Evolutionary conservation across 768 basidiomycete genomes (phyloP), one percentile per base, ranked within the genome.

Genomic region (Daedalea quercina): DNA sequence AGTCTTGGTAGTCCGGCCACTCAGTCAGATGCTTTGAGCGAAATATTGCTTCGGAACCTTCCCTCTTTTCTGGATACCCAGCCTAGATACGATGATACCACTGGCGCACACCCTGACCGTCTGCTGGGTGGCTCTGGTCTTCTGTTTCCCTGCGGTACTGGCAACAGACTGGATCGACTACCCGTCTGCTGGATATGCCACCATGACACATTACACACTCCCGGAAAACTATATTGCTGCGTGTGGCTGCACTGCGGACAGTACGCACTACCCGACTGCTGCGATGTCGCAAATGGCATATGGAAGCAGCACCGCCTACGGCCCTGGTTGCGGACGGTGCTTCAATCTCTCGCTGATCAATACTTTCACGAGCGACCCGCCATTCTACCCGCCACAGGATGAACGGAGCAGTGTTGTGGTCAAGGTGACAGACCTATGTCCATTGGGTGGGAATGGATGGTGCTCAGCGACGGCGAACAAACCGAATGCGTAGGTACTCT

Each of bases 341-440:
- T 91, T 92, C 68, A 82, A 84, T 47, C 68, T 92, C 53, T 86
- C 87, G 0, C 73, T 92, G 23, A 59, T 88, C 42, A 81, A 88
- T 59, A 81, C 87, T 3, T 82, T 84, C 60, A 71, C 75, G 19
- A 73, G 82, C 0, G 70, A 76, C 40, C 89, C 89, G 8, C 86
- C 81, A 0, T 93, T 87, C 66, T 78, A 78, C 59, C 88, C 88
- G 1, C n/a, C 33, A 40, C 19, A 24, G 22, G 61, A 76, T 25
- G 70, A 71, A 25, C 70, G 74, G 9, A 85, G 81, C 51, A 82
- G 77, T 37, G 70, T 90, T 13, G 77, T 87, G 22, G 70, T 92
- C 47, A 93, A 93, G 68, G 69, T 93, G 40, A 90, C 85, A 3
- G 90, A 92, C 65, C 66, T 89, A 19, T 93, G 90, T 63, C 89